phyloP scores from a whole-genome alignment of 148 eudicot species.

The Agrostemma githago region DNA sequence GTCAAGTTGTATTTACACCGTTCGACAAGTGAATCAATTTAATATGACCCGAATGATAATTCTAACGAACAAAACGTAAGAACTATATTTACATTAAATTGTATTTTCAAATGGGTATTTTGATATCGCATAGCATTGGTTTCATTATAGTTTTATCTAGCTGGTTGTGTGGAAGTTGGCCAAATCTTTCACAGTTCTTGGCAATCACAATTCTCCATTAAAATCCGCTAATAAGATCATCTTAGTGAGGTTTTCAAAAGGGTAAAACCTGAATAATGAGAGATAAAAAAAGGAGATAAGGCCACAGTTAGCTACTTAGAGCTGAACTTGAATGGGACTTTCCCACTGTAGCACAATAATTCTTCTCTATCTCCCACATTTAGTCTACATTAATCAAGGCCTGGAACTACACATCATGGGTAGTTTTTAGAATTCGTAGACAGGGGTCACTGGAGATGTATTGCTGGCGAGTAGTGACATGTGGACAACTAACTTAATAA shows the following conservation, averaged over 20 bases:
- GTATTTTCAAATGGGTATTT: too few relatives aligned
- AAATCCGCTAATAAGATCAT: too few relatives aligned
- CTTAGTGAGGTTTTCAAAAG: too few relatives aligned
- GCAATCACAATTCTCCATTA: too few relatives aligned
- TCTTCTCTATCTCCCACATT: neutral
- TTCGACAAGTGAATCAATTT: too few relatives aligned
- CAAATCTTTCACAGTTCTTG: neutral
- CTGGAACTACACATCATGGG: neutral
- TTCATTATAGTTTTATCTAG: neutral
- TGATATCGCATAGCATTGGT: too few relatives aligned
- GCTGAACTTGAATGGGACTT: too few relatives aligned
- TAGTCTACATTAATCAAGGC: neutral
- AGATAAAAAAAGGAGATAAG: neutral
- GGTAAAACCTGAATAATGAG: too few relatives aligned
- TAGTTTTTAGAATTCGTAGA: neutral
- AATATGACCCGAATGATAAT: too few relatives aligned
- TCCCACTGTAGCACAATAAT: neutral
- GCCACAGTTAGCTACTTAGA: neutral
- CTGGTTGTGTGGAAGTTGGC: neutral
- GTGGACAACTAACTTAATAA: neutral
- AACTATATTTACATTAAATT: too few relatives aligned
- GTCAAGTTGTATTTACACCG: too few relatives aligned
- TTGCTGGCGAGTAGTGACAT: neutral
- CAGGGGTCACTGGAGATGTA: neutral
- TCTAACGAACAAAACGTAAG: too few relatives aligned